These are phyloP conservation scores for Podaxis sp. DNA, from an alignment of 768 basidiomycete species.

Conservation along the genomic window DNA sequence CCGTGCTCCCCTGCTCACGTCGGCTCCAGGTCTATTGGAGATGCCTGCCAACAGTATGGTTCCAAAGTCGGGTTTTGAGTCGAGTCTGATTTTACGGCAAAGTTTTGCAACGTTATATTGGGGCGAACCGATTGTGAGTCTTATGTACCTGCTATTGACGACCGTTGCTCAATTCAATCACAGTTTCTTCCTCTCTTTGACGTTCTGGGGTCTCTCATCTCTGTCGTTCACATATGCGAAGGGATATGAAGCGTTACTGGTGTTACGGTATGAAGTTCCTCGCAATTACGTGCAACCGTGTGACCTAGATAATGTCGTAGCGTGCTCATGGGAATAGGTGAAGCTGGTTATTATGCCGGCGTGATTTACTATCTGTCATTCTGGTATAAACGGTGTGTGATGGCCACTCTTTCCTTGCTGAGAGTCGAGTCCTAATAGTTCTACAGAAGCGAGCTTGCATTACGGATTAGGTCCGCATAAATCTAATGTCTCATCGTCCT, in stretches of 20 bases:
- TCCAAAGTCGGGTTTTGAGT: not conserved
- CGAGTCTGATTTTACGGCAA: not conserved
- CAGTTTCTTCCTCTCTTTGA: constrained; percentile 55
- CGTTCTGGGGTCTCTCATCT: constrained; percentile 53
- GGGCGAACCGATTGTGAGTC: constrained; percentile 55
- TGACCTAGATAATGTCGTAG: constrained; percentile 25
- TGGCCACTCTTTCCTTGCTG: not conserved
- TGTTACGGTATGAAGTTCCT: constrained; percentile 37
- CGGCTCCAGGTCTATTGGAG: constrained; percentile 44
- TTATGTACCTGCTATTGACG: not conserved
- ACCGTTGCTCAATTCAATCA: not conserved
- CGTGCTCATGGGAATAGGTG: constrained; percentile 60
- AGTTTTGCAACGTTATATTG: constrained; percentile 58
- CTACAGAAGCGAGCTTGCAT: constrained; percentile 46
- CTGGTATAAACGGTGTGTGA: constrained; percentile 46
- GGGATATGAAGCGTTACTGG: constrained; percentile 48
- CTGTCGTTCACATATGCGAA: constrained; percentile 56
- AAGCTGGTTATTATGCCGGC: constrained; percentile 59
- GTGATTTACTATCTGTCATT: constrained; percentile 64
- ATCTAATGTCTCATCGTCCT: not conserved
- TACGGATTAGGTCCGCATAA: constrained; percentile 43
- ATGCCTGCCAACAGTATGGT: constrained; percentile 53
- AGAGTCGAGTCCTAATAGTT: not conserved
- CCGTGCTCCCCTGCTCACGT: not conserved
- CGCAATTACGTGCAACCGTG: not conserved